Evolutionary conservation across 78 protist species (phyloP).

Genomic region (Protostelium mycophagum): DNA sequence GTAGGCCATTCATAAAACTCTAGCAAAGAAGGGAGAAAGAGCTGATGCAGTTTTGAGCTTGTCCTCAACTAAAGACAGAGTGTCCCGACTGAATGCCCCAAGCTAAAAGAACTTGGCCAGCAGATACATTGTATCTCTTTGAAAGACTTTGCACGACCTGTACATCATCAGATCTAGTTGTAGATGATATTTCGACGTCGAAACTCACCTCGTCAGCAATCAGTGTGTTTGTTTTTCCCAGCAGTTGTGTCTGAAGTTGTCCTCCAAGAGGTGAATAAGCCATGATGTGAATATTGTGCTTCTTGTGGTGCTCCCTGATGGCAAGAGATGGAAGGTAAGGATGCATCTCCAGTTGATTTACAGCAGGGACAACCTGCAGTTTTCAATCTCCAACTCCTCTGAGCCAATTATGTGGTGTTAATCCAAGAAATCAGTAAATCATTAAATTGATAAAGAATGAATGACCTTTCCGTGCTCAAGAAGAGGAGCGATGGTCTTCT

Average conservation of each 20-base stretch:
- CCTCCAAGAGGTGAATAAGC: conserved; percentile 33
- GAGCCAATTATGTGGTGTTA: too few species aligned
- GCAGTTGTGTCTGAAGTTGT: background rate
- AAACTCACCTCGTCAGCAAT: background rate
- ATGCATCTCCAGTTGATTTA: conserved; percentile 71
- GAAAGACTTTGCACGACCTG: too few species aligned
- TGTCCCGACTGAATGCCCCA: conserved; percentile 31
- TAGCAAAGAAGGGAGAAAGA: too few species aligned
- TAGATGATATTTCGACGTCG: too few species aligned
- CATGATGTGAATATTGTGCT: conserved; percentile 4
- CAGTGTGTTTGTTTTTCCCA: background rate
- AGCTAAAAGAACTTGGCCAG: conserved; percentile 31
- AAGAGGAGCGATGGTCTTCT: conserved; percentile 19
- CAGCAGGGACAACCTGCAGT: conserved; percentile 26
- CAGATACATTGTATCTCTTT: conserved; percentile 1
- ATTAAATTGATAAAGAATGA: too few species aligned
- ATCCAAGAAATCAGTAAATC: too few species aligned
- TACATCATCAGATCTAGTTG: too few species aligned
- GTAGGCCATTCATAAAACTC: too few species aligned
- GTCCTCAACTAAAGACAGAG: too few species aligned
- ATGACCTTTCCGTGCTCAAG: background rate
- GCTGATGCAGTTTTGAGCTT: too few species aligned
- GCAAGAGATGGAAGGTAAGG: conserved; percentile 14
- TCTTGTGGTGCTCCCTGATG: background rate
- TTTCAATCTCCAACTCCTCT: too few species aligned